These are phyloP conservation scores for Calonectria multiphialidica DNA, from an alignment of 2,329 filamentous ascomycete species.

Conservation along the genomic window DNA sequence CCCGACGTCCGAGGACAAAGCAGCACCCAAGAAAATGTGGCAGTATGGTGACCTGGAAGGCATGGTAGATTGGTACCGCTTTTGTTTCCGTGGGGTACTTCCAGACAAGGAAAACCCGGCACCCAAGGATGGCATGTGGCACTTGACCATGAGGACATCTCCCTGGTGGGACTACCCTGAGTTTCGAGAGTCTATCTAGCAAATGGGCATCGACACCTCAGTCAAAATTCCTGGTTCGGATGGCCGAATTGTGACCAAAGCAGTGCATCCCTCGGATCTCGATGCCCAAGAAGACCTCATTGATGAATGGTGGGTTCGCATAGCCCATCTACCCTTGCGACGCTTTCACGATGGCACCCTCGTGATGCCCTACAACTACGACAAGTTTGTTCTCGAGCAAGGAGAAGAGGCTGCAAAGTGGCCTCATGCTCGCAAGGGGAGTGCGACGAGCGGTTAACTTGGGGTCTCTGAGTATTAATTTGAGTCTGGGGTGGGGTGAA, in stretches of 20 bases:
- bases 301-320: constrained; percentile 36
- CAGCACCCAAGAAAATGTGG: constrained; percentile 19
- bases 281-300: constrained; percentile 30
- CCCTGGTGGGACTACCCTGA: constrained; percentile 45
- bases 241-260: not conserved
- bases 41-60: constrained; percentile 40
- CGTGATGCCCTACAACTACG: constrained; percentile 27
- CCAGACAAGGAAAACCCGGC: constrained; percentile 27
- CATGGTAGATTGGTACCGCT: constrained; percentile 47
- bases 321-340: constrained; percentile 35
- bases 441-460: not conserved
- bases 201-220: constrained; percentile 6
- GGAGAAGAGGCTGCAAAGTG: constrained; percentile 18
- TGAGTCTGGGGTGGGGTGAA: not conserved
- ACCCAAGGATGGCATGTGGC: constrained; percentile 43
- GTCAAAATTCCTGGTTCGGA: not conserved
- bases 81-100: constrained; percentile 31
- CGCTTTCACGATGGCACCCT: constrained; percentile 32
- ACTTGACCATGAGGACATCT: constrained; percentile 31
- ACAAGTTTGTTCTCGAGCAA: constrained; percentile 2
- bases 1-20: not conserved
- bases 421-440: not conserved
- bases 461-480: not conserved
- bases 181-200: constrained; percentile 31
- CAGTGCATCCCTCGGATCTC: not conserved